Percentiles rank a stretch among this genome's conserved stretches.
phyloP scores from a whole-genome alignment of 2,329 filamentous ascomycete genomes.

The Fusarium avenaceum region DNA sequence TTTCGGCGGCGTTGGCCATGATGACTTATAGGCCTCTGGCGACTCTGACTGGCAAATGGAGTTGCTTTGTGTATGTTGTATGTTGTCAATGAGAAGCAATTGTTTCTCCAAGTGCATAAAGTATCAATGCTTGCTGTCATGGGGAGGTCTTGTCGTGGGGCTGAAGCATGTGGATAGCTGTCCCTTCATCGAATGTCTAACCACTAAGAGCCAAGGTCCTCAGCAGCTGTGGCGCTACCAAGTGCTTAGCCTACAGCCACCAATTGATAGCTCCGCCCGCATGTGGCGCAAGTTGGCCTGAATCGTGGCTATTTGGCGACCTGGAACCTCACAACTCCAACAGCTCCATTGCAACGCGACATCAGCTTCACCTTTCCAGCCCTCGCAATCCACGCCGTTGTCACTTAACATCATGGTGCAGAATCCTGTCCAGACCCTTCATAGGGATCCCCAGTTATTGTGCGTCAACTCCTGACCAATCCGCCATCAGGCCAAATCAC shows the following conservation, averaged over 20 bases:
- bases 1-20: slow-evolving; percentile 60
- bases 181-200: slow-evolving; percentile 36
- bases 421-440: slow-evolving; percentile 91
- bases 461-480: slow-evolving; percentile 62
- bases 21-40: slow-evolving; percentile 12
- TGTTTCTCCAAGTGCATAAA: slow-evolving; percentile 27
- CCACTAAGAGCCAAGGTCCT: slow-evolving; percentile 8
- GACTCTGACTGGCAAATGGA: slow-evolving; percentile 4
- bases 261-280: slow-evolving; percentile 18
- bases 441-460: slow-evolving; percentile 98
- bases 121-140: slow-evolving; percentile 25
- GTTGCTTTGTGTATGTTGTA: slow-evolving; percentile 7
- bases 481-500: slow-evolving; percentile 15
- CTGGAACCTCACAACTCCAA: slow-evolving; percentile 37
- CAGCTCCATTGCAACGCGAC: slow-evolving; percentile 34
- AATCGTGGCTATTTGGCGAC: slow-evolving; percentile 43
- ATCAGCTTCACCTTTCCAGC: slow-evolving; percentile 17
- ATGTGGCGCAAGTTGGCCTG: slow-evolving; percentile 34
- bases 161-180: slow-evolving; percentile 44
- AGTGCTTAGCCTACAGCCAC: slow-evolving; percentile 15
- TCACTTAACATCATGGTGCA: slow-evolving; percentile 76
- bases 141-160: slow-evolving; percentile 35
- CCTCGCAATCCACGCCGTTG: slow-evolving; percentile 21
- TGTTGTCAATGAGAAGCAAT: slow-evolving; percentile 12
- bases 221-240: slow-evolving; percentile 31